Base-by-base conservation (phyloP, 2,329 filamentous ascomycete species). In the Xylariaceae sp. region DNA sequence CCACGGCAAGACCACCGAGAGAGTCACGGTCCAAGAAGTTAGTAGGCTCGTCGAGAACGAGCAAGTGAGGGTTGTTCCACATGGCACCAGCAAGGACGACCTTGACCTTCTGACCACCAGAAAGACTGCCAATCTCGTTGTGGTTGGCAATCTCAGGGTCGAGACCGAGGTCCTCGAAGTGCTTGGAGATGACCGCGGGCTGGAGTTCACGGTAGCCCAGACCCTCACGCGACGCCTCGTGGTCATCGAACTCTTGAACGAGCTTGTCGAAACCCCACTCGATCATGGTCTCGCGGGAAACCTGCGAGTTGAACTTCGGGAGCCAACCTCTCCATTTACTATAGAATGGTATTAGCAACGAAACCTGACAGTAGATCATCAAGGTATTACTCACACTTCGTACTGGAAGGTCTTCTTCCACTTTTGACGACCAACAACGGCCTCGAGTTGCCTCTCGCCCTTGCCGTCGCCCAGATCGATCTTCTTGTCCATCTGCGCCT, bases 381-480 rank as follows among this genome's bases (percentile, higher is more conserved):
- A 2, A 17, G 47, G 4, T 8, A 45, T 2, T 45, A 77, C 83
- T 80, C 82, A 88, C 83, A 97, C 86, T 80, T 97, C 93, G 73
- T 97, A 97, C 81, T 97, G 92, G 84, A 96, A 97, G 47, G 88
- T 89, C 85, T 99, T 99, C 87, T 99, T 97, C 80, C 85, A 97
- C 80, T 99, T 99, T 74, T 97, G 92, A 68, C 94, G 89, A 81
- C 94, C 94, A 68, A 99, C 95, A 34, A 99, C 82, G 13, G 89
- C 81, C 74, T 99, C 94, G 55, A 99, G 80, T 72, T 89, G 89
- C 64, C 88, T 85, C 23, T 81, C 76, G 10, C 90, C 88, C 69
- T 86, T 88, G 68, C 93, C 93, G 67, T 96, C 92, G 49, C 86
- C 86, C 51, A 97, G 76, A 66, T 97, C 89, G 66, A 99, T 82